A percentile compares a stretch with the other conserved stretches of the same genome.
These are phyloP conservation scores for Brachypodium distachyon DNA, from an alignment of 202 grass and related monocot species.

Conservation along the genomic window DNA sequence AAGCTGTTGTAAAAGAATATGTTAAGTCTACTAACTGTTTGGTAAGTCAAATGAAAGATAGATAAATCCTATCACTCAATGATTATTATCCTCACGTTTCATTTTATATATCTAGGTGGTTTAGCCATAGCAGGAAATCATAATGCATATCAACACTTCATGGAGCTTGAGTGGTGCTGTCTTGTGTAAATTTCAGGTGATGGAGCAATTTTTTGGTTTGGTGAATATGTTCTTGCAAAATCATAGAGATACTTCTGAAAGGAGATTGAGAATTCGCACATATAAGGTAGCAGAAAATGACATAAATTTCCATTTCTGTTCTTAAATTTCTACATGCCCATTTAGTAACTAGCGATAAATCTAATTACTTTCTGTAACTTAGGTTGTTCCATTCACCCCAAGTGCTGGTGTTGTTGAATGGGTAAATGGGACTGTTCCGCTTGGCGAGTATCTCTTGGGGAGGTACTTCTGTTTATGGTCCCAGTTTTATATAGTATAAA, in stretches of 20 bases:
- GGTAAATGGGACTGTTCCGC: constrained; percentile 84
- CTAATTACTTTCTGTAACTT: constrained; percentile 13
- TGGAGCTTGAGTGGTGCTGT: not conserved
- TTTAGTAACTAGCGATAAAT: constrained; percentile 4
- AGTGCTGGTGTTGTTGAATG: constrained; percentile 98
- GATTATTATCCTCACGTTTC: not conserved
- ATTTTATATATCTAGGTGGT: not conserved
- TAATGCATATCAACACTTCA: not conserved
- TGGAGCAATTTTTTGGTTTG: constrained; percentile 95
- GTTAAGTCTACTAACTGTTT: not conserved
- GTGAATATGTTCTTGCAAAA: constrained; percentile 96
- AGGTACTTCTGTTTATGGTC: constrained; percentile 48
- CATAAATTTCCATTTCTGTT: not conserved
- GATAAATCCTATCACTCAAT: not conserved
- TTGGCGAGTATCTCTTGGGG: constrained; percentile 85
- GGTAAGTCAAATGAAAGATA: not conserved
- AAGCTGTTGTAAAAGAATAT: not conserved
- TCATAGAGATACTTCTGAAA: constrained; percentile 85
- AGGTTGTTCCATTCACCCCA: constrained; percentile 98
- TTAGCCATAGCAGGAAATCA: not conserved
- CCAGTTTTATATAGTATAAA: constrained; percentile 9
- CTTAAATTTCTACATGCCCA: not conserved
- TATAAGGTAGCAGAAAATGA: constrained; percentile 62
- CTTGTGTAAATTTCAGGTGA: constrained; percentile 48
- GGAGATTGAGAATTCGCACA: constrained; percentile 87